Conservation (phyloP, 495 filamentous ascomycete genomes). For the Podospora didyma region DNA sequence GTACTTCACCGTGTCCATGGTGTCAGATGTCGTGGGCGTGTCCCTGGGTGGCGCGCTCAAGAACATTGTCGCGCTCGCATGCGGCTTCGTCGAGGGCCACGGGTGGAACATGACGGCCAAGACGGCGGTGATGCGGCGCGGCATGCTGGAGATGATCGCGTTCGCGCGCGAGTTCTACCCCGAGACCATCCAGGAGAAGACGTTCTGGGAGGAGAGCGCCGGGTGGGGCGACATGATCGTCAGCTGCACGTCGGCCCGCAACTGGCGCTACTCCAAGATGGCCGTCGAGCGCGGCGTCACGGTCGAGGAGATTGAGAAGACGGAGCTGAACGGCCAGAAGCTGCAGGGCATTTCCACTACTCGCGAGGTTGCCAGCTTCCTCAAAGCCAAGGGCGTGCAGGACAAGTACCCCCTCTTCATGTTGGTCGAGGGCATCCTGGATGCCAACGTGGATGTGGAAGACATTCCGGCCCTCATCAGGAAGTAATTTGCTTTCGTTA, state of each 20-base stretch:
- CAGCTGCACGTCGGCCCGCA: slow-evolving; percentile 83
- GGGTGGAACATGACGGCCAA: slow-evolving; percentile 99
- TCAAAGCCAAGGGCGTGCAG: slow-evolving; percentile 72
- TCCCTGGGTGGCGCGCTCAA: slow-evolving; percentile 95
- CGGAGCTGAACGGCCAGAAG: slow-evolving; percentile 94
- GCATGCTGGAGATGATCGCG: slow-evolving; percentile 88
- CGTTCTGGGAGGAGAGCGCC: slow-evolving; percentile 93
- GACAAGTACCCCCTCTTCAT: slow-evolving; percentile 88
- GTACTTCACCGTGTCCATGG: slow-evolving; percentile 94
- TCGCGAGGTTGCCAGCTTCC: slow-evolving; percentile 81
- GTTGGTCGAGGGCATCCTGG: slow-evolving; percentile 67
- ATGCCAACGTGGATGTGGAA: slow-evolving; percentile 55
- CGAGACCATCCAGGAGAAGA: slow-evolving; percentile 68
- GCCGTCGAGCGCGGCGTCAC: slow-evolving; percentile 72
- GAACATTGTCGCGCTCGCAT: slow-evolving; percentile 93
- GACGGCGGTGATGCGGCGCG: slow-evolving; percentile 93
- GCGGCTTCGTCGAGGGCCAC: slow-evolving; percentile 91
- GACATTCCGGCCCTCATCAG: slow-evolving; percentile 59
- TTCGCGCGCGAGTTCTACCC: slow-evolving; percentile 93
- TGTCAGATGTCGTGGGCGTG: slow-evolving; percentile 89
- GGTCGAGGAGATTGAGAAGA: slow-evolving; percentile 82
- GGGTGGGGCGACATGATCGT: slow-evolving; percentile 97
- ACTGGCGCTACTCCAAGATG: slow-evolving; percentile 90
- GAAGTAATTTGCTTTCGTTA: no score
- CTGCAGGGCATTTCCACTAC: slow-evolving; percentile 92